Evolutionary conservation across 2,329 filamentous ascomycete species (phyloP).

Genomic region (Pezicula neosporulosa): DNA sequence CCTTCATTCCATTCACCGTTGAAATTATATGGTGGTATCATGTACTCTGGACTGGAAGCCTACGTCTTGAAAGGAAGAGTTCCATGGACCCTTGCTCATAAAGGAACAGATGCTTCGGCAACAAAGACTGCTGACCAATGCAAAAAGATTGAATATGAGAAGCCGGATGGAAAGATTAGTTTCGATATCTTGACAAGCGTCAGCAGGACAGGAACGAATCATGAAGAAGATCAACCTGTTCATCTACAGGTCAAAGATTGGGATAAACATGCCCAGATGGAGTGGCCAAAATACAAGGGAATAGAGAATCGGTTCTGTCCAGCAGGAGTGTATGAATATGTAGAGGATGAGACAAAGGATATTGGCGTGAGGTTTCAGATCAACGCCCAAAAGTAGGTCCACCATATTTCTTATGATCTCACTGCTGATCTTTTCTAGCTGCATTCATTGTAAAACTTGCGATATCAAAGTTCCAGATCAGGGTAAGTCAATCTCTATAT

Average conservation of each 20-base stretch:
- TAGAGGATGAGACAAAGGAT: conserved; percentile 85
- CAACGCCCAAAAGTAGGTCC: conserved; percentile 89
- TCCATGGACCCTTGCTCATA: conserved; percentile 92
- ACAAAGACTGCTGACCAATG: conserved; percentile 79
- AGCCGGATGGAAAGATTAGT: conserved; percentile 90
- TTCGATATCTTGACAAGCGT: conserved; percentile 97
- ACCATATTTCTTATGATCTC: neutral
- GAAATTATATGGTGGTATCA: conserved; percentile 82
- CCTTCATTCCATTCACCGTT: conserved; percentile 89
- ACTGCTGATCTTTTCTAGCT: conserved; percentile 51
- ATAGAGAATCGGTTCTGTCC: conserved; percentile 96
- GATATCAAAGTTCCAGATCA: conserved; percentile 97
- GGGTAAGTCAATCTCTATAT: conserved; percentile 10
- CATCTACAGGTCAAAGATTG: conserved; percentile 94
- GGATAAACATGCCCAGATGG: conserved; percentile 80
- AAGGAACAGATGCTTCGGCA: conserved; percentile 69
- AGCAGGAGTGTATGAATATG: conserved; percentile 95
- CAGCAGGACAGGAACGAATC: conserved; percentile 92
- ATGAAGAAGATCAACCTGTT: conserved; percentile 97
- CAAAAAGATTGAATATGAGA: conserved; percentile 91
- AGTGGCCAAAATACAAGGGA: conserved; percentile 86
- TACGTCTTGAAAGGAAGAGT: conserved; percentile 79
- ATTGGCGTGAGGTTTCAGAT: conserved; percentile 95
- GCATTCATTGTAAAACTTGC: conserved; percentile 99
- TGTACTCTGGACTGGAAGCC: conserved; percentile 92